These are phyloP conservation scores for Toxicodendron radicans DNA, from an alignment of 345 rosid genomes.

Conservation along the genomic window DNA sequence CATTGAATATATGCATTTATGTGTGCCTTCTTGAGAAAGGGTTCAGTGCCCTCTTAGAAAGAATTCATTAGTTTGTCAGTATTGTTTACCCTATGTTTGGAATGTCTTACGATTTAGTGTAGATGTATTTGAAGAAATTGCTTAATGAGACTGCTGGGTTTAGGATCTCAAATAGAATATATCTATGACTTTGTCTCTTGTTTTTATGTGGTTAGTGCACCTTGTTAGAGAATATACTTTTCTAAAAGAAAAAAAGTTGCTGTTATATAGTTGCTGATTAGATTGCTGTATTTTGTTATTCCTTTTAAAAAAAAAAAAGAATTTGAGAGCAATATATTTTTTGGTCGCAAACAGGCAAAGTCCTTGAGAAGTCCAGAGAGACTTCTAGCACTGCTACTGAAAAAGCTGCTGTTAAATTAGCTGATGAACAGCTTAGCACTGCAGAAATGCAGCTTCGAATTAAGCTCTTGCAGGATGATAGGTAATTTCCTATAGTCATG, in stretches of 20 bases:
- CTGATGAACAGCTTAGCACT: constrained; percentile 68
- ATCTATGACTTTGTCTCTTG: background rate
- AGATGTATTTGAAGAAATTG: background rate
- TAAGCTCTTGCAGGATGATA: constrained; percentile 66
- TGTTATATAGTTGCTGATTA: background rate
- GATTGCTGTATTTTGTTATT: background rate
- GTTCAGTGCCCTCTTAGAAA: background rate
- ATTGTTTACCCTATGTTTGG: background rate
- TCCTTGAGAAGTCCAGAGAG: constrained; percentile 61
- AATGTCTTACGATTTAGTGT: background rate
- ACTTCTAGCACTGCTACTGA: constrained; percentile 59
- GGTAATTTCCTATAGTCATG: constrained; percentile 40
- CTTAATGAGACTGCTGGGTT: background rate
- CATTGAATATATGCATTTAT: background rate
- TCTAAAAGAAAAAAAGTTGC: background rate
- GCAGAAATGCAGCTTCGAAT: constrained; percentile 71
- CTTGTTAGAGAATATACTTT: background rate
- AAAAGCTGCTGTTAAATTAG: constrained; percentile 36
- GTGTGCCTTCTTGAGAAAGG: background rate
- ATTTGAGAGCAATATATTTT: too few relatives aligned
- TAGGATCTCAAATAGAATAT: background rate
- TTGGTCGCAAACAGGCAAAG: constrained; percentile 53
- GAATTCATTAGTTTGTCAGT: background rate
- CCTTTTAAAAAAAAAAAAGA: background rate
- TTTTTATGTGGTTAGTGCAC: background rate